Evolutionary conservation across 306 rosid genomes (phyloP), one percentile per base, ranked within the genome.

Genomic region (Gleditsia sinensis): DNA sequence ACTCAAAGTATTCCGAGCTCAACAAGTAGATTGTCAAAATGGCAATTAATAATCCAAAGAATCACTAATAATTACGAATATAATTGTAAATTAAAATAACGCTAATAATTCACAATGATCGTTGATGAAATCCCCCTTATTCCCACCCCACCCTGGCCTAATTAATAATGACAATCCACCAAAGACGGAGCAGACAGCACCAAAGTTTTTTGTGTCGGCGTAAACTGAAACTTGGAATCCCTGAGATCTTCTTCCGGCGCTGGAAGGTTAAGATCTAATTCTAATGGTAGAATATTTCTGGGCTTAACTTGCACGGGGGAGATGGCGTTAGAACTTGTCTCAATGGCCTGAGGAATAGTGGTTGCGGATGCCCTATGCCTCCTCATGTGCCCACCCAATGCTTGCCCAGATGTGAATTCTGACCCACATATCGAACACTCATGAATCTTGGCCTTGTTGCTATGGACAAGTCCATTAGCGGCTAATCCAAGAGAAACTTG

Each of bases 301-400:
- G 81, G 74, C 84, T 82, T 87, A 42, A 64, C 63, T 19, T 25
- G 71, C 55, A 40, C 25, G 33, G 21, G 7, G 11, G 56, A 7
- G 58, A 61, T 3, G 17, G 64, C 9, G 27, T 56, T 37, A 9
- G 13, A 36, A n/a, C 21, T 7, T 50, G 70, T 33, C 16, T 30
- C 39, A 17, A 17, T 43, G 58, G 42, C 30, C 13, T 53, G 73
- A 39, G 45, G 27, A 1, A 10, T 64, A 2, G 43, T 17, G 39
- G 3, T 61, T 2, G 75, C 40, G 21, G 85, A 66, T 8, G 89
- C 61, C 45, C 97, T 84, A 14, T 94, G 99, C 73, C 96, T 82
- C 65, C 98, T 88, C 99, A 94, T 94, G 64, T 94, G 99, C 3
- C 98, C 99, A 5, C 99, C 97, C 32, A 94, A 80, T 6, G 98